Conservation (phyloP, 257 asterid species). For the Penstemon newberryi region DNA sequence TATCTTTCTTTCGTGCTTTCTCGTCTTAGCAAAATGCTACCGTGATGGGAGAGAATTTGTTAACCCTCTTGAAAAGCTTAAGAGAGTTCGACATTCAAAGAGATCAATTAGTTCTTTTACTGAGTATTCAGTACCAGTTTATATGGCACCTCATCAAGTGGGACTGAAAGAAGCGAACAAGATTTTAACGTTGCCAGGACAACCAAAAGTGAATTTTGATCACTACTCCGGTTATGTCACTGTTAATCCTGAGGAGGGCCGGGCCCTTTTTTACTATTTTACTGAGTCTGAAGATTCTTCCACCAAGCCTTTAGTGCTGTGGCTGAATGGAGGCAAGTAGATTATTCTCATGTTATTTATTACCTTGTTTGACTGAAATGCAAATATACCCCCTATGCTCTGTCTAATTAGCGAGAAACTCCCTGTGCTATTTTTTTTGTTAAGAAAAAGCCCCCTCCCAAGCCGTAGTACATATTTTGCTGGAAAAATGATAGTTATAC, state of each 20-base stretch:
- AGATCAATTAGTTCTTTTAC: background rate
- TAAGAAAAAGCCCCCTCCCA: no score
- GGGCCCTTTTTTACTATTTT: conserved; percentile 31
- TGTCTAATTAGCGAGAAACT: no score
- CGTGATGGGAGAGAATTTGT: background rate
- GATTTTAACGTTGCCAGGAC: conserved; percentile 38
- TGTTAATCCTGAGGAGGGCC: conserved; percentile 24
- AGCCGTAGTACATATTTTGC: no score
- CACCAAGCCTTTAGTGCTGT: conserved; percentile 25
- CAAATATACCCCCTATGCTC: no score
- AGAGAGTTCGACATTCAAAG: background rate
- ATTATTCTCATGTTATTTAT: background rate
- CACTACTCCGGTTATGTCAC: conserved; percentile 39
- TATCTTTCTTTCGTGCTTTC: conserved; percentile 13
- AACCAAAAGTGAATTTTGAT: conserved; percentile 36
- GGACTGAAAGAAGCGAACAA: conserved; percentile 34
- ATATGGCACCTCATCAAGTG: conserved; percentile 21
- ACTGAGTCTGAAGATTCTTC: conserved; percentile 23
- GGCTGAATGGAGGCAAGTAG: conserved; percentile 36
- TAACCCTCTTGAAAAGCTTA: no score
- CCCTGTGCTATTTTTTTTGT: no score
- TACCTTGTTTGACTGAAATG: no score
- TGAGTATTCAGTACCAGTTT: conserved; percentile 14
- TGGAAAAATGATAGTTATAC: no score
- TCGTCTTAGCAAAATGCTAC: conserved; percentile 22